Conservation (phyloP, 1,139 yeast genomes). For the Saccharomyces hybrid region DNA sequence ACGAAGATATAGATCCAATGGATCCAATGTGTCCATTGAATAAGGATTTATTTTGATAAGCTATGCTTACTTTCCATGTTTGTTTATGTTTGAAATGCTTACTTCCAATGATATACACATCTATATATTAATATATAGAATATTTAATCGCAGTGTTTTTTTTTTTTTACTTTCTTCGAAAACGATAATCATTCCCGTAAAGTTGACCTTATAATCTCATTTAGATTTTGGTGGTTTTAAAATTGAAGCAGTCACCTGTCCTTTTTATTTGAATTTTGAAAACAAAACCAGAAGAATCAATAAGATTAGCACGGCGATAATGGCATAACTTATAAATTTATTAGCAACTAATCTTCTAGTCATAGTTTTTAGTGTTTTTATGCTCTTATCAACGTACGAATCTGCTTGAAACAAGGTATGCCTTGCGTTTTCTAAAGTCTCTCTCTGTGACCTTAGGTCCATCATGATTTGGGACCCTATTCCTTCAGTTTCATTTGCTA, state of each 20-base stretch:
- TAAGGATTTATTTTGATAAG: neutral
- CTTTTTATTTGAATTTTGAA: conserved; percentile 52
- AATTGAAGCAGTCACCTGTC: neutral
- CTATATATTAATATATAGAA: neutral
- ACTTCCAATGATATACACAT: neutral
- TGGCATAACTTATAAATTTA: conserved; percentile 87
- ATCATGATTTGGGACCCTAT: conserved; percentile 87
- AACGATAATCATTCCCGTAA: no score
- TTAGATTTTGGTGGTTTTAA: neutral
- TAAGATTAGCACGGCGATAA: conserved; percentile 77
- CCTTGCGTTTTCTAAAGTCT: conserved; percentile 79
- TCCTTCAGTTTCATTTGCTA: conserved; percentile 86
- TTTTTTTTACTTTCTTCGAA: neutral
- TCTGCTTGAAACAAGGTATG: conserved; percentile 85
- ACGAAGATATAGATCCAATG: neutral
- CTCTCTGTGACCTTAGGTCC: conserved; percentile 87
- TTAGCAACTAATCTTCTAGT: conserved; percentile 93
- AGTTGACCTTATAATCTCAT: neutral
- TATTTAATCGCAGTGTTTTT: neutral
- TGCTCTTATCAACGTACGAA: conserved; percentile 81
- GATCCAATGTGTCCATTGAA: neutral
- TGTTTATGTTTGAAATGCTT: neutral
- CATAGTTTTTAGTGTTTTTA: conserved; percentile 84
- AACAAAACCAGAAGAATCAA: conserved; percentile 80
- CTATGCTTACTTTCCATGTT: neutral